These are phyloP conservation scores for Ogataea paradorogensis DNA, from an alignment of 805 yeast genomes.

Conservation along the genomic window DNA sequence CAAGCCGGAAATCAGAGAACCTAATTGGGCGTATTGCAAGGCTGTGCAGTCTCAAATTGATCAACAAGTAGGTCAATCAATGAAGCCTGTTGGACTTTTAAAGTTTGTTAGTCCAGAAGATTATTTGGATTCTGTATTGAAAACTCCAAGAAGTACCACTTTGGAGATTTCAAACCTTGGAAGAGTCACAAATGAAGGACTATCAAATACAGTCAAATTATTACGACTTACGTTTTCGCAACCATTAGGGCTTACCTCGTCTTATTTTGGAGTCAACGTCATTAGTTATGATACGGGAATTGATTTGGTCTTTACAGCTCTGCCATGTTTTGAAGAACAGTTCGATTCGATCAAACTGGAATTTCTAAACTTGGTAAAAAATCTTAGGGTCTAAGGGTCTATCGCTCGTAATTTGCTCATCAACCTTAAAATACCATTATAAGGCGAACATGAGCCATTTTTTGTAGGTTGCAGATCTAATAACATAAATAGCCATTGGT, in stretches of 20 bases:
- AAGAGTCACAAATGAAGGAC: slow-evolving; percentile 1
- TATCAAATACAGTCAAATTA: slow-evolving; percentile 7
- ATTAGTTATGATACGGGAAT: slow-evolving; percentile 16
- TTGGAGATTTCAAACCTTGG: slow-evolving; percentile 25
- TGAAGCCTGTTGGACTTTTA: slow-evolving; percentile 13
- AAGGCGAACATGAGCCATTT: not conserved
- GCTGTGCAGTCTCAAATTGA: slow-evolving; percentile 14
- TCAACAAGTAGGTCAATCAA: not conserved
- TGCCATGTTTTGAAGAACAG: slow-evolving; percentile 6
- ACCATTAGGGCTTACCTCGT: slow-evolving; percentile 9
- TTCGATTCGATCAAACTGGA: slow-evolving; percentile 2
- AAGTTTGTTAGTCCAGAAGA: slow-evolving; percentile 3
- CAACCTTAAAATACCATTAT: too few species aligned
- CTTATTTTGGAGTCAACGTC: slow-evolving; percentile 18
- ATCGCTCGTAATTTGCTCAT: not conserved
- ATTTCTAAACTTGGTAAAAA: slow-evolving; percentile 5
- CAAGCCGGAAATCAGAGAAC: not conserved
- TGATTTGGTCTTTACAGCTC: slow-evolving; percentile 12
- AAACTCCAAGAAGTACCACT: slow-evolving; percentile 7
- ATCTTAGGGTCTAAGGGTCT: not conserved
- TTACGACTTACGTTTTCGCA: slow-evolving; percentile 20
- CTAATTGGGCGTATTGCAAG: slow-evolving; percentile 18
- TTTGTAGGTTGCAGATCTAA: too few species aligned
- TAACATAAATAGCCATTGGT: too few species aligned
- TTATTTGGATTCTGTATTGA: slow-evolving; percentile 1